A percentile compares a stretch with the other conserved stretches of the same genome.
phyloP scores from a whole-genome alignment of 2,329 filamentous ascomycete species.

The Fusarium poae region DNA sequence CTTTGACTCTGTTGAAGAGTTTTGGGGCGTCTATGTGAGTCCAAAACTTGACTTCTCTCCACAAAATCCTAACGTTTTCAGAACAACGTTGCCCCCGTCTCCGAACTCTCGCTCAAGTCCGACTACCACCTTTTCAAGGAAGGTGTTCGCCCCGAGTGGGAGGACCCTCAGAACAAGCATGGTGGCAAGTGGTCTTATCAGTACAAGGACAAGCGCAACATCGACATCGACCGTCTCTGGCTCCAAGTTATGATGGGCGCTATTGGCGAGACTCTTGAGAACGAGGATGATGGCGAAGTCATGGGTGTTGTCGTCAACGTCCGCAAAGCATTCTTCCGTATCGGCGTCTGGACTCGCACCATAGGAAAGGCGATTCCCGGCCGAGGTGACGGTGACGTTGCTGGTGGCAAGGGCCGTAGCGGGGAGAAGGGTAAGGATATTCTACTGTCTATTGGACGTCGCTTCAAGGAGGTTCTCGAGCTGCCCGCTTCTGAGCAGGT shows the following conservation, averaged over 20 bases:
- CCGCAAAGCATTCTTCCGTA: slow-evolving; percentile 96
- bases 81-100: slow-evolving; percentile 99
- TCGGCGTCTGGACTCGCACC: slow-evolving; percentile 96
- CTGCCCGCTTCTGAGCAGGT: slow-evolving; percentile 81
- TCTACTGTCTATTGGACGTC: slow-evolving; percentile 84
- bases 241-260: slow-evolving; percentile 96
- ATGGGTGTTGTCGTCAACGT: slow-evolving; percentile 99
- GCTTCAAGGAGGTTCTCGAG: slow-evolving; percentile 93
- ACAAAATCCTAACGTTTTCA: slow-evolving; percentile 55
- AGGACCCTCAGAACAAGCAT: slow-evolving; percentile 98
- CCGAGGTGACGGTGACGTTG: slow-evolving; percentile 78
- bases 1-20: slow-evolving; percentile 98
- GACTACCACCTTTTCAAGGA: slow-evolving; percentile 99
- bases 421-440: slow-evolving; percentile 87
- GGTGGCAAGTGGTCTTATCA: slow-evolving; percentile 99
- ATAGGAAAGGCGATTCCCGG: slow-evolving; percentile 86
- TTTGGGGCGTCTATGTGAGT: slow-evolving; percentile 99
- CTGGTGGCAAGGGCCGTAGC: slow-evolving; percentile 82
- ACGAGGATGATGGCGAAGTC: slow-evolving; percentile 93
- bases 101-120: slow-evolving; percentile 95
- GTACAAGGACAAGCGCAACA: slow-evolving; percentile 93
- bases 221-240: slow-evolving; percentile 96
- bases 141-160: slow-evolving; percentile 97
- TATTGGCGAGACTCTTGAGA: slow-evolving; percentile 97
- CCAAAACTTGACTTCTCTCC: not conserved